phyloP scores from a whole-genome alignment of 2,329 filamentous ascomycete species.

The Talaromyces sp. region DNA sequence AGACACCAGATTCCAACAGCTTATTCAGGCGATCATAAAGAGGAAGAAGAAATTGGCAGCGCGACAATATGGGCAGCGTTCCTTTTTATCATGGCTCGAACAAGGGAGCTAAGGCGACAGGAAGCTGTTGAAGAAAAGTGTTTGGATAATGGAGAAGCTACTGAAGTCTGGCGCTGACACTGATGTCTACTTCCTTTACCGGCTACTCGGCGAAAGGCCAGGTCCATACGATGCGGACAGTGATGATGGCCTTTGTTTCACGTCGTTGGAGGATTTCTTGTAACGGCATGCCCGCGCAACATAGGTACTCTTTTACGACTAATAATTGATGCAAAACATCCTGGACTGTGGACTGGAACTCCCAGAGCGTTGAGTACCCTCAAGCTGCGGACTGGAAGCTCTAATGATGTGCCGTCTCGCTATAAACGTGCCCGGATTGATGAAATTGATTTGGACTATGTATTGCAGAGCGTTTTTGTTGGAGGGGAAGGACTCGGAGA shows the following conservation, averaged over 20 bases:
- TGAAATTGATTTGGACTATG: neutral
- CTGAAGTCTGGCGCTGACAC: neutral
- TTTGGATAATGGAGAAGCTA: neutral
- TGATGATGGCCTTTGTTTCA: neutral
- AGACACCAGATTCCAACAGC: neutral
- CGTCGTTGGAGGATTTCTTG: neutral
- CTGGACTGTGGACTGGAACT: neutral
- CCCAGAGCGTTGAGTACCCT: neutral
- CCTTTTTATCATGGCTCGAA: neutral
- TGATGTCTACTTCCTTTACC: neutral
- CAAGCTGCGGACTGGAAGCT: neutral
- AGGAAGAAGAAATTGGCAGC: neutral
- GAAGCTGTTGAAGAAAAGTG: neutral
- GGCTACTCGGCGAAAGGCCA: neutral
- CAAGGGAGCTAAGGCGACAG: neutral
- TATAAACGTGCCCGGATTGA: neutral
- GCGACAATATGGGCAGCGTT: neutral
- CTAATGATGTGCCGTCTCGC: neutral
- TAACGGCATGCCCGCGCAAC: neutral
- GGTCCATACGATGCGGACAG: neutral
- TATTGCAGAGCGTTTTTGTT: neutral
- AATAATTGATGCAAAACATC: neutral
- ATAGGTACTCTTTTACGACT: neutral
- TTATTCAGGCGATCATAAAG: neutral
- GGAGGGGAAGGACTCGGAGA: neutral